A percentile compares a stretch with the other conserved stretches of the same genome.
Evolutionary conservation across 2,329 filamentous ascomycete genomes (phyloP).

Genomic region (Venturia nashicola): DNA sequence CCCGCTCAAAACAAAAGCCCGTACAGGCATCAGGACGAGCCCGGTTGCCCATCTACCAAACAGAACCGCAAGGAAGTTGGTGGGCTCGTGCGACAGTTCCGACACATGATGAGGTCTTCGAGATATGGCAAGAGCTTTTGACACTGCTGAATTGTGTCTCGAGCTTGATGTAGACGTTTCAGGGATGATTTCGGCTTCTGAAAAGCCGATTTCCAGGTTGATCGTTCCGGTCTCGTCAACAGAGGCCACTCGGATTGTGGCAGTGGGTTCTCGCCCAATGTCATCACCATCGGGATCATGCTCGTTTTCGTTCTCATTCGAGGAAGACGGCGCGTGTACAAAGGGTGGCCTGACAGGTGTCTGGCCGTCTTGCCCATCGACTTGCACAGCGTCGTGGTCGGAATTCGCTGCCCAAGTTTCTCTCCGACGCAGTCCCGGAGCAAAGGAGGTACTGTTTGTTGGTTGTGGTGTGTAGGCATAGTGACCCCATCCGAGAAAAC

Average conservation of each 20-base stretch:
- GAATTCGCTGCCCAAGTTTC: constrained; percentile 6
- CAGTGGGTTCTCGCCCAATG: neutral
- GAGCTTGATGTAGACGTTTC: neutral
- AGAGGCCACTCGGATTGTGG: constrained; percentile 7
- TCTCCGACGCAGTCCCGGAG: constrained; percentile 1
- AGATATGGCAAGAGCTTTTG: neutral
- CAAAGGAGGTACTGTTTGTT: neutral
- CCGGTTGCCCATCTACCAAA: neutral
- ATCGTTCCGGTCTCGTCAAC: constrained; percentile 6
- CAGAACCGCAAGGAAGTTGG: constrained; percentile 1
- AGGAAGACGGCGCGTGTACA: neutral
- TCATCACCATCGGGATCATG: neutral
- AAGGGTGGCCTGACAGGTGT: neutral
- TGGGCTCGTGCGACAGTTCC: constrained; percentile 4
- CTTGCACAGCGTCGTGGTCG: neutral
- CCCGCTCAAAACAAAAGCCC: constrained; percentile 1
- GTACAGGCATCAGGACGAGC: constrained; percentile 1
- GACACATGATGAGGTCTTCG: constrained; percentile 4
- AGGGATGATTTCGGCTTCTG: neutral
- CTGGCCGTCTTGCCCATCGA: neutral
- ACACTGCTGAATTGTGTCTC: neutral
- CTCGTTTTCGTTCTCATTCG: neutral
- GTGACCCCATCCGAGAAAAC: constrained; percentile 3
- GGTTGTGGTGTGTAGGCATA: neutral
- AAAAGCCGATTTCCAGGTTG: constrained; percentile 7